These are phyloP conservation scores for Cicer pinnatifidum DNA, from an alignment of 306 rosid genomes.

Conservation along the genomic window DNA sequence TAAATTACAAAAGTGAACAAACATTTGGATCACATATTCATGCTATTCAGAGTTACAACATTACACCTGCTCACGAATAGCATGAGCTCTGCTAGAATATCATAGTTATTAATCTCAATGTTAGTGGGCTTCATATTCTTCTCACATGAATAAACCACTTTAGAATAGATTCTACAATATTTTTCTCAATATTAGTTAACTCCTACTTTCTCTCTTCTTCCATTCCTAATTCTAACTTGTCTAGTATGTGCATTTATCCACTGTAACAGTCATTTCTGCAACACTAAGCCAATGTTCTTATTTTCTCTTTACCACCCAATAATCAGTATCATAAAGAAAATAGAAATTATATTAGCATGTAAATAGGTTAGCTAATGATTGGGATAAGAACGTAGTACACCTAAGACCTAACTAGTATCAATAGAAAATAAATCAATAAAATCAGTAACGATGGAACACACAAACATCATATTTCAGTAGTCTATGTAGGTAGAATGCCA, in stretches of 20 bases:
- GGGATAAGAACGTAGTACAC: constrained; percentile 16
- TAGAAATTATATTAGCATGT: no score
- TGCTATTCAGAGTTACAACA: constrained; percentile 29
- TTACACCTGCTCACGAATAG: constrained; percentile 37
- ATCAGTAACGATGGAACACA: not conserved
- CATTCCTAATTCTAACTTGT: no score
- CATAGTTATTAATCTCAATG: not conserved
- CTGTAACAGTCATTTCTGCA: no score
- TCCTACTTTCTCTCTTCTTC: no score
- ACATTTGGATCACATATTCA: constrained; percentile 28
- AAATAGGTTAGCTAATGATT: constrained; percentile 9
- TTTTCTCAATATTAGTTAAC: no score
- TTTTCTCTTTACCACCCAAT: no score
- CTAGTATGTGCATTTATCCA: no score
- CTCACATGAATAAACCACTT: no score
- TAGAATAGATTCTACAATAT: no score
- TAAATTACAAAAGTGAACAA: constrained; percentile 41
- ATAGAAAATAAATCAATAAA: not conserved
- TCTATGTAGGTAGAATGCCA: constrained; percentile 33
- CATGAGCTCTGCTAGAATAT: not conserved
- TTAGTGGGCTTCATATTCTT: not conserved
- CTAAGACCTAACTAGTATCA: not conserved
- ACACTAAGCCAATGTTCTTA: no score
- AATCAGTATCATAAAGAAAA: no score
- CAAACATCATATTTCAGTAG: constrained; percentile 35